phyloP scores from a whole-genome alignment of 169 alveolate genomes.

The Ichthyophthirius multifiliis region DNA sequence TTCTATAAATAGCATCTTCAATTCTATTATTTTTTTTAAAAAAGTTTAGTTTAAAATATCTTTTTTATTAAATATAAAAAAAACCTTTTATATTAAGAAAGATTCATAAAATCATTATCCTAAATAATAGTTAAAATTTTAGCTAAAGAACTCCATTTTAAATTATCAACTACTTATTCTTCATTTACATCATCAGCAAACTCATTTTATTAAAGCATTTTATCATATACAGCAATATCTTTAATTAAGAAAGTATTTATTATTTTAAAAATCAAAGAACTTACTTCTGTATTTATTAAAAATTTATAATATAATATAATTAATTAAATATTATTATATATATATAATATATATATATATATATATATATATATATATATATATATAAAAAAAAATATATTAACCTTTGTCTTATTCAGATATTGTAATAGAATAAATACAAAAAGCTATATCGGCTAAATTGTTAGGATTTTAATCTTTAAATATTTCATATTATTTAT shows the following conservation, averaged over 20 bases:
- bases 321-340: no score
- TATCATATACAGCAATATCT: neutral
- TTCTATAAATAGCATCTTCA: neutral
- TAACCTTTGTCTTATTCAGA: no score
- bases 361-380: no score
- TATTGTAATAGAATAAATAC: no score
- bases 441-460: neutral
- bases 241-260: neutral
- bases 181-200: neutral
- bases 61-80: neutral
- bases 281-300: neutral
- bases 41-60: neutral
- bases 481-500: neutral
- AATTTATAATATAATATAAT: neutral
- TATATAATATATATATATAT: no score
- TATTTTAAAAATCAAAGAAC: neutral
- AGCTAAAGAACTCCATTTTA: neutral
- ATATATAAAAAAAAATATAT: no score
- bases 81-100: neutral
- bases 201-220: neutral
- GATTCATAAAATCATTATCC: neutral
- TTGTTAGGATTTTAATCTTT: neutral
- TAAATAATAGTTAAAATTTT: neutral
- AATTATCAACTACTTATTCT: neutral
- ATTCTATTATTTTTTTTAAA: neutral